Conservation (phyloP, 140 eudicot species). For the Bidens hawaiensis region DNA sequence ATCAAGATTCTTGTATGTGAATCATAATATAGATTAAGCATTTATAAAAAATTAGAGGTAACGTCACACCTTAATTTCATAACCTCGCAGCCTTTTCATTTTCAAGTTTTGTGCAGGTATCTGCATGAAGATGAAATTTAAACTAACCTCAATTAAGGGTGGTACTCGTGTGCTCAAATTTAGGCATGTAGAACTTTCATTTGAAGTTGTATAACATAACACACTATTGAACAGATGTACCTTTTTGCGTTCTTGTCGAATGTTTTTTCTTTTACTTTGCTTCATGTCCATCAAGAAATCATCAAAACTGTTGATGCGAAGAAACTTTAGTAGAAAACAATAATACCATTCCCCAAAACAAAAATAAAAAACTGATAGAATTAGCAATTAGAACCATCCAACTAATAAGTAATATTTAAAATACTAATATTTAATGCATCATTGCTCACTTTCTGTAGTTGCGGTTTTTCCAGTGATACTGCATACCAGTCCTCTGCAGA, state of each 20-base stretch:
- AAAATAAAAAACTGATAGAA: too few species aligned
- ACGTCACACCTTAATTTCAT: conserved; percentile 85
- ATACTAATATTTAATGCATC: too few species aligned
- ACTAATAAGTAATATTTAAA: neutral
- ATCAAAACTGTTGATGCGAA: conserved; percentile 61
- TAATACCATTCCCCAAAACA: too few species aligned
- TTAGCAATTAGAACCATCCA: too few species aligned
- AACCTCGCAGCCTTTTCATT: conserved; percentile 85
- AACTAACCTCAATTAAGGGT: neutral
- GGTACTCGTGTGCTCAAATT: neutral
- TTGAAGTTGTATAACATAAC: neutral
- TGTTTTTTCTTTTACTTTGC: conserved; percentile 86
- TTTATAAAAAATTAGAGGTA: neutral
- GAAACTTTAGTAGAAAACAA: conserved; percentile 1
- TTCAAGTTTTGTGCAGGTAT: conserved; percentile 79
- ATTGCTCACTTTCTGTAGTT: conserved; percentile 68
- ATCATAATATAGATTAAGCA: neutral
- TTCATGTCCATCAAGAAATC: conserved; percentile 97
- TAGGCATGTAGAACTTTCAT: conserved; percentile 1
- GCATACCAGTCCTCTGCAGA: conserved; percentile 94
- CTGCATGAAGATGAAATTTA: conserved; percentile 37
- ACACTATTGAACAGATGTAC: conserved; percentile 31
- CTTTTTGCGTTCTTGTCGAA: conserved; percentile 99
- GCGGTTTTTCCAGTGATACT: conserved; percentile 96
- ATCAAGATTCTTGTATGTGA: neutral